A percentile compares a stretch with the other conserved stretches of the same genome.
These are phyloP conservation scores for Chytriomyces sp. DNA, from an alignment of 192 early-diverging fungal species.

Conservation along the genomic window DNA sequence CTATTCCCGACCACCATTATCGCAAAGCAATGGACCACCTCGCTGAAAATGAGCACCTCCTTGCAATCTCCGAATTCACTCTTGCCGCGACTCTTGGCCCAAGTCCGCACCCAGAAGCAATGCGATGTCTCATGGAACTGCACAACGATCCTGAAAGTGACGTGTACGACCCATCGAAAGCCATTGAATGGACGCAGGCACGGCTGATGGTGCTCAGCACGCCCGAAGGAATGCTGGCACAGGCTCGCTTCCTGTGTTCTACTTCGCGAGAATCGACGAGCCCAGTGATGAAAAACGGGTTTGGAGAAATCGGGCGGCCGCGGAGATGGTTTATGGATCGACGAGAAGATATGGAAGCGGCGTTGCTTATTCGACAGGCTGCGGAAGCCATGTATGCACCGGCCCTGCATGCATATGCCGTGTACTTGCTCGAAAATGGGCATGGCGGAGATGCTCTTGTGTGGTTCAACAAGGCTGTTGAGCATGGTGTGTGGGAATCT, in stretches of 20 bases:
- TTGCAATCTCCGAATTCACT: constrained; percentile 28
- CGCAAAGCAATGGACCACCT: background rate
- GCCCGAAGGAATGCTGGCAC: constrained; percentile 35
- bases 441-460: constrained; percentile 4
- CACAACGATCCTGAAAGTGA: background rate
- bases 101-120: constrained; percentile 28
- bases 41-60: background rate
- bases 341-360: constrained; percentile 22
- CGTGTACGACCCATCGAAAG: constrained; percentile 5
- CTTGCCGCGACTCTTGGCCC: constrained; percentile 34
- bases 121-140: background rate
- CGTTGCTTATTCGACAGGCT: constrained; percentile 20
- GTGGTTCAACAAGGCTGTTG: constrained; percentile 31
- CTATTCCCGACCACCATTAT: constrained; percentile 18
- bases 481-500: background rate
- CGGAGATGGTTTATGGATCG: constrained; percentile 10
- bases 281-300: background rate
- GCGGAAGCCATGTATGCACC: constrained; percentile 21
- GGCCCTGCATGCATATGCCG: constrained; percentile 24
- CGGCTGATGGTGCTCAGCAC: constrained; percentile 31
- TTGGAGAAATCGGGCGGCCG: background rate
- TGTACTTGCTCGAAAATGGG: constrained; percentile 19
- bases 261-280: background rate
- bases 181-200: constrained; percentile 24
- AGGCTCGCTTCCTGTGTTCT: constrained; percentile 24